These are phyloP conservation scores for Lithohypha guttulata DNA, from an alignment of 2,329 filamentous ascomycete genomes.

Conservation along the genomic window DNA sequence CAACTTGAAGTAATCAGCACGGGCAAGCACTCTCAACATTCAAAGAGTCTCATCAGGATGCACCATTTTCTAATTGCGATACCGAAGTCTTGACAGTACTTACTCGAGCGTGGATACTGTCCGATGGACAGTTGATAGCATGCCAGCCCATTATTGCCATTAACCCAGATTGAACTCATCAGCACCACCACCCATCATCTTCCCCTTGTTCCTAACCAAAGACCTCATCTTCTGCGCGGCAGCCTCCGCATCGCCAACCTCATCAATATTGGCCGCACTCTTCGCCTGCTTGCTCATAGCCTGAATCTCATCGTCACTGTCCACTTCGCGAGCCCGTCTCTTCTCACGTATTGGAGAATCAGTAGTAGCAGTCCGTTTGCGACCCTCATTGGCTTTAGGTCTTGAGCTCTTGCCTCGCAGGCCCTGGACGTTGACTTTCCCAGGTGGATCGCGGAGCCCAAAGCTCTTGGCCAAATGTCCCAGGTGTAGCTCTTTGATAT, in stretches of 20 bases:
- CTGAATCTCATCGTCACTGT: slow-evolving; percentile 21
- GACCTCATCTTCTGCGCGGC: slow-evolving; percentile 44
- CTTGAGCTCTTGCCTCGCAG: slow-evolving; percentile 38
- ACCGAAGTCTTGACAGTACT: no score
- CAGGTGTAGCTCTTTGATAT: slow-evolving; percentile 81
- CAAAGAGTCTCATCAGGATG: no score
- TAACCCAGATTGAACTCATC: slow-evolving; percentile 50
- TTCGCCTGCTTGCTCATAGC: slow-evolving; percentile 8
- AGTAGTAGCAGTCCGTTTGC: slow-evolving; percentile 22
- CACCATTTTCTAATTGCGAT: no score
- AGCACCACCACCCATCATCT: slow-evolving; percentile 40
- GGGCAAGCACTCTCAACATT: no score
- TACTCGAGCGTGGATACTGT: no score
- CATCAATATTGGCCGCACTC: slow-evolving; percentile 14
- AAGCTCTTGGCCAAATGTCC: slow-evolving; percentile 93
- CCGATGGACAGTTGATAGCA: no score
- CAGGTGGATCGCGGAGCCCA: slow-evolving; percentile 76
- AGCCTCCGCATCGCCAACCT: slow-evolving; percentile 31
- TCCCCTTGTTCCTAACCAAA: slow-evolving; percentile 40
- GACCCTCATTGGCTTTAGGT: slow-evolving; percentile 29
- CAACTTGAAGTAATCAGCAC: no score
- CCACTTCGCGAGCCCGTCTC: slow-evolving; percentile 23
- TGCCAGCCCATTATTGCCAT: no score
- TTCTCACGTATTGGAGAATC: slow-evolving; percentile 22
- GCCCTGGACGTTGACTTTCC: slow-evolving; percentile 56